These are phyloP conservation scores for Chenopodium quinoa DNA, from an alignment of 148 eudicot species.

Conservation along the genomic window DNA sequence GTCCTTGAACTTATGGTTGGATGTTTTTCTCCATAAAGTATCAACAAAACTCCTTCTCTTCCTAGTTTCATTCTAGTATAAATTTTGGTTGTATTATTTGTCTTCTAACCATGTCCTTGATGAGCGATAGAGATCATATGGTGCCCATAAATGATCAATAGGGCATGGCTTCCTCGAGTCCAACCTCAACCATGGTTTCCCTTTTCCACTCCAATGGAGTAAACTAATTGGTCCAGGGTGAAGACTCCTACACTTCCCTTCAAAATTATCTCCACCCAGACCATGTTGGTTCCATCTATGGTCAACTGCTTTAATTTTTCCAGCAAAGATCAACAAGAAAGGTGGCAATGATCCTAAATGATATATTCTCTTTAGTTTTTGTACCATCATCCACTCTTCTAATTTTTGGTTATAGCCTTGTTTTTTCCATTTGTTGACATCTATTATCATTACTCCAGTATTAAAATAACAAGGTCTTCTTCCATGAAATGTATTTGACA, in stretches of 20 bases:
- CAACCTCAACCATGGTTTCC: conserved; percentile 38
- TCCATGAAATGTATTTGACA: conserved; percentile 37
- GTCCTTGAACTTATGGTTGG: background rate
- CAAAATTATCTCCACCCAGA: conserved; percentile 37
- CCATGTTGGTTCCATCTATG: conserved; percentile 45
- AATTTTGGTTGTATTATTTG: background rate
- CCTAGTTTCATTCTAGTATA: background rate
- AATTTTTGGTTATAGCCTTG: conserved; percentile 29
- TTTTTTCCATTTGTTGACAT: conserved; percentile 31
- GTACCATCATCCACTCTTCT: conserved; percentile 39
- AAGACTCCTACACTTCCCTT: conserved; percentile 34
- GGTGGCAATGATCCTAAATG: conserved; percentile 39
- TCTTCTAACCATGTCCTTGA: conserved; percentile 36
- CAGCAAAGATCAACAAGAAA: conserved; percentile 32
- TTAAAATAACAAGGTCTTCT: conserved; percentile 50
- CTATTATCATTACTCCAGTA: conserved; percentile 51
- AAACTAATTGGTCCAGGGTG: conserved; percentile 40
- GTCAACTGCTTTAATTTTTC: conserved; percentile 34
- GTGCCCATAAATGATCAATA: conserved; percentile 39
- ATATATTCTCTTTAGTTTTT: conserved; percentile 31
- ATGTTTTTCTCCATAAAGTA: background rate
- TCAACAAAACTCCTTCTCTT: background rate
- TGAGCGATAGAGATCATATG: conserved; percentile 33
- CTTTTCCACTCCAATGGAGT: conserved; percentile 42
- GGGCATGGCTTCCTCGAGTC: conserved; percentile 39